Conservation (phyloP, 2,329 filamentous ascomycete genomes). For the Aspergillus pseudoglaucus region DNA sequence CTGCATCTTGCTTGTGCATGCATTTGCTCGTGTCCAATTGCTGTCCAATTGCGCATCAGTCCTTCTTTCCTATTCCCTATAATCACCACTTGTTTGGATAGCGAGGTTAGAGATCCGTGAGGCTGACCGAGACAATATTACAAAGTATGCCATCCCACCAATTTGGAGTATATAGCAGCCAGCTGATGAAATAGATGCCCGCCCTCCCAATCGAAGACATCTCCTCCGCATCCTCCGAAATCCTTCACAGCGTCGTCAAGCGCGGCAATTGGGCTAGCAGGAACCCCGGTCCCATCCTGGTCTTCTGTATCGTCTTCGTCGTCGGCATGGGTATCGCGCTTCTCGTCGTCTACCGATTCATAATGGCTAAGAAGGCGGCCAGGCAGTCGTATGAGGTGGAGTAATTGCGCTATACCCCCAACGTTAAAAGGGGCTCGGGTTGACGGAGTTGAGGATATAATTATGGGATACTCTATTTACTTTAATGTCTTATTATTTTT, state of each 20-base stretch:
- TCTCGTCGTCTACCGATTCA: conserved; percentile 46
- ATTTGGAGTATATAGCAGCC: not conserved
- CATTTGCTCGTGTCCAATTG: not conserved
- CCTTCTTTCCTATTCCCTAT: not conserved
- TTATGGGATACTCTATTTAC: not conserved
- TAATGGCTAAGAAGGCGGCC: conserved; percentile 27
- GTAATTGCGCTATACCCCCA: too few species aligned
- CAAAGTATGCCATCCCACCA: not conserved
- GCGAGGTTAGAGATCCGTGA: too few species aligned
- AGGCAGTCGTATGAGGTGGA: conserved; percentile 13
- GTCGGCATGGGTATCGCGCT: conserved; percentile 46
- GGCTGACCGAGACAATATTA: not conserved
- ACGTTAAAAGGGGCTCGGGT: too few species aligned
- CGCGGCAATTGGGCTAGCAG: conserved; percentile 49
- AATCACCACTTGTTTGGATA: not conserved
- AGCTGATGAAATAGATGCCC: conserved; percentile 15
- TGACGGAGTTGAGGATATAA: not conserved
- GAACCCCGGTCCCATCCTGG: conserved; percentile 56
- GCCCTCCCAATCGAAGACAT: conserved; percentile 10
- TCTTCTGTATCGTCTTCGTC: conserved; percentile 56
- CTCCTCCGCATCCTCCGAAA: conserved; percentile 3
- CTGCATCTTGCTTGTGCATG: not conserved
- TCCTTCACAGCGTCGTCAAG: conserved; percentile 29
- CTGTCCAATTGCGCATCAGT: not conserved
- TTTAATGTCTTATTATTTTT: not conserved